Evolutionary conservation across 2,329 filamentous ascomycete species (phyloP), one percentile per base, ranked within the genome.

Genomic region (Coniochaeta sp.): DNA sequence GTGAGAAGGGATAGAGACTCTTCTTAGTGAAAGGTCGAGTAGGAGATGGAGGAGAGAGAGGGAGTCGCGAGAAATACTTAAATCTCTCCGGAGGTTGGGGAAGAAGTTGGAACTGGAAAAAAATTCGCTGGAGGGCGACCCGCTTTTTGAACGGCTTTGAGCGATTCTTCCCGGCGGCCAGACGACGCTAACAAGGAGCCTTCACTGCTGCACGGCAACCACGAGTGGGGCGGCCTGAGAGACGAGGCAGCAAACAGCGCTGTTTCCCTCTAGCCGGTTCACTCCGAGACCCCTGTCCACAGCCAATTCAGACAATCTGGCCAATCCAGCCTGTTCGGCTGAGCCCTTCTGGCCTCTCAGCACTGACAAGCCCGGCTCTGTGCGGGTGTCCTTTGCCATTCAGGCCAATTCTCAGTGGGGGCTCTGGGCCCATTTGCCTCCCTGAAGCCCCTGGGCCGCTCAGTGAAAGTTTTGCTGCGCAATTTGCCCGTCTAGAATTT

Each of bases 111-210:
- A 26, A 42, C 38, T 42, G 67, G 69, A 73, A 76, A 73, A n/a
- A 79, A 77, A 76, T 77, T 76, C 56, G 55, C 53, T 40, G 53
- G 71, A 42, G 22, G 38, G 38, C 20, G 38, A 42, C 38, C 38
- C 38, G 38, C 38, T 65, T 69, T 66, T 69, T 72, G 70, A 72
- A 71, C 68, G 67, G 67, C 67, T n/a, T n/a, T n/a, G 69, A 71
- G 74, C 75, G 74, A 78, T 70, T 77, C 73, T 77, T 78, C 68
- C 76, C 75, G 75, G n/a, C n/a, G n/a, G 38, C 38, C 38, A 22
- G 38, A 12, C n/a, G 14, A 22, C 38, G 38, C 38, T 13, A 42
- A 24, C 22, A 42, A 13, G 38, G 38, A 42, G 38, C 38, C 26
- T 20, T 24, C 18, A 6, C 12, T 6, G 18, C 9, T 42, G 38